A percentile compares a stretch with the other conserved stretches of the same genome.
Evolutionary conservation across 352 stramenopile species (phyloP).

Genomic region (Phytophthora sp.): DNA sequence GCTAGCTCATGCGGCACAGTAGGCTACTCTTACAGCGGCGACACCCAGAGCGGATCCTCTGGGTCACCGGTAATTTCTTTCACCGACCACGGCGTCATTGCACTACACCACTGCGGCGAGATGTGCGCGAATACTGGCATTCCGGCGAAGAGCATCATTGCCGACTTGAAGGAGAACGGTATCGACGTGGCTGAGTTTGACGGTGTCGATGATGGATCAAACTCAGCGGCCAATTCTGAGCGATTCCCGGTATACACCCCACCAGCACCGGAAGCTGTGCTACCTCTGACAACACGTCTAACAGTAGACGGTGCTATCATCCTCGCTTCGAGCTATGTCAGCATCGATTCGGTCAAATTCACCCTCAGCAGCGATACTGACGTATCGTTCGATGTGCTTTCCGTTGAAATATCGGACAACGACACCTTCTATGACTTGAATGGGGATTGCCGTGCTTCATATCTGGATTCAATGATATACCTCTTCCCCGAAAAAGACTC

Average conservation of each 20-base stretch:
- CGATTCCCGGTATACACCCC: constrained; percentile 53
- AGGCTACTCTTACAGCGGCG: constrained; percentile 67
- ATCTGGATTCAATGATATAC: constrained; percentile 67
- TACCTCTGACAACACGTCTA: constrained; percentile 20
- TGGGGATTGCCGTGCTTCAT: constrained; percentile 59
- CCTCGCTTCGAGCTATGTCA: constrained; percentile 34
- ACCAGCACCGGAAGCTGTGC: constrained; percentile 7
- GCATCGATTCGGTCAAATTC: constrained; percentile 64
- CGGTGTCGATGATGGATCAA: constrained; percentile 32
- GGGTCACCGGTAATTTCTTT: constrained; percentile 63
- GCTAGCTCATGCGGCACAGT: constrained; percentile 39
- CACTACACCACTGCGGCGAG: constrained; percentile 73
- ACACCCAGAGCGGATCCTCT: constrained; percentile 69
- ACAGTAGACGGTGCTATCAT: constrained; percentile 40
- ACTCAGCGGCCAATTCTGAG: constrained; percentile 22
- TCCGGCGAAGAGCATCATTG: constrained; percentile 48
- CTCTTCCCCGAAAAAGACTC: constrained; percentile 48
- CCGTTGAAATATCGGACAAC: constrained; percentile 62
- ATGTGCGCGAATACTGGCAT: constrained; percentile 67
- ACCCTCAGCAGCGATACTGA: constrained; percentile 42
- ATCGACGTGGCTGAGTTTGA: constrained; percentile 47
- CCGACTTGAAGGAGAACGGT: constrained; percentile 39
- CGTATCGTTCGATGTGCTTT: constrained; percentile 65
- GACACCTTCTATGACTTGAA: constrained; percentile 68
- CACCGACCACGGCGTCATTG: constrained; percentile 61